A percentile compares a stretch with the other conserved stretches of the same genome.
Evolutionary conservation across 805 yeast genomes (phyloP).

Genomic region (Saccharomycopsis capsularis): DNA sequence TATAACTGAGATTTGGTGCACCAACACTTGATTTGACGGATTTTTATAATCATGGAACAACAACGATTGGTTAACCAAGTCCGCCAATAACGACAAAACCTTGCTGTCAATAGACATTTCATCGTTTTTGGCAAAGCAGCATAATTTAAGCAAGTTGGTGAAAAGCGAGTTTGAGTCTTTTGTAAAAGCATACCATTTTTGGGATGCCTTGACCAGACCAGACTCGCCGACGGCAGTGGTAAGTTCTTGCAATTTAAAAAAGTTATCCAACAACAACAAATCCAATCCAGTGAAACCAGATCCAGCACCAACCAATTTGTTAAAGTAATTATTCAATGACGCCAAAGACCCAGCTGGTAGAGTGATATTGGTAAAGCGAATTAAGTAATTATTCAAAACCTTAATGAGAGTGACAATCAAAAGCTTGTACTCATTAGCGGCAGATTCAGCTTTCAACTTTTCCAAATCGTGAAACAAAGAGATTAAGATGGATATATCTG

Average conservation of each 20-base stretch:
- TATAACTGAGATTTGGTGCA: conserved; percentile 51
- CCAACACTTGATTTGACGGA: conserved; percentile 30
- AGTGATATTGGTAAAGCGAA: conserved; percentile 1
- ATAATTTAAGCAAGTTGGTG: conserved; percentile 54
- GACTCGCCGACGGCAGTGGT: background rate
- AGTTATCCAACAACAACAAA: conserved; percentile 49
- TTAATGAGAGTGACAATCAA: conserved; percentile 8
- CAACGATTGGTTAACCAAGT: conserved; percentile 44
- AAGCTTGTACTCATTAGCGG: conserved; percentile 5
- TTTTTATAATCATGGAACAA: conserved; percentile 38
- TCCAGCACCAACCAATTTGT: conserved; percentile 6
- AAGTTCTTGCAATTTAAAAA: conserved; percentile 51
- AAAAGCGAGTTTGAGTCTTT: conserved; percentile 49
- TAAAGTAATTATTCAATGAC: conserved; percentile 14
- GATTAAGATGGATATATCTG: conserved; percentile 26
- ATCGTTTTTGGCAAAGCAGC: conserved; percentile 27
- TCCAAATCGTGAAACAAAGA: conserved; percentile 6
- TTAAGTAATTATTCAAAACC: conserved; percentile 13
- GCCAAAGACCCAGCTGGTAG: conserved; percentile 6
- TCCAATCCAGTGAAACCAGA: conserved; percentile 44
- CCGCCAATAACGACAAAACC: conserved; percentile 42
- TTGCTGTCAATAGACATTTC: conserved; percentile 27
- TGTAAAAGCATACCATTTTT: conserved; percentile 74
- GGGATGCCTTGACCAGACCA: conserved; percentile 34
- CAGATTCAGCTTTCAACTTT: background rate